Evolutionary conservation across 768 basidiomycete species (phyloP), one percentile per base, ranked within the genome.

Genomic region (Amanita muscaria): DNA sequence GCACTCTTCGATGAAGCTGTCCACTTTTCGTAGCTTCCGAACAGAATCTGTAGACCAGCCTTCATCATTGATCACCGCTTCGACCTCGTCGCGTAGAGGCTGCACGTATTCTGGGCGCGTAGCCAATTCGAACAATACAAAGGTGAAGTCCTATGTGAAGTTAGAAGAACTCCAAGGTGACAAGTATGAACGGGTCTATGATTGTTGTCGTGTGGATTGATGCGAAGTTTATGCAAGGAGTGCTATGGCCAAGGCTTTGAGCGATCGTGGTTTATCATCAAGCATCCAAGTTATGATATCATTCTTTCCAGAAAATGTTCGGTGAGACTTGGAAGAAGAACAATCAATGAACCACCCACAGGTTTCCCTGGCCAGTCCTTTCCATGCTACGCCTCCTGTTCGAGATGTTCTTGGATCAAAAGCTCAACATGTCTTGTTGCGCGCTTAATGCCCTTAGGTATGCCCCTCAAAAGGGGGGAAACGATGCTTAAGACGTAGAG

Each of bases 201-300:
- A 62, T 62, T 1, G 67, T 57, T 0, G 67, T 64, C 0, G 72
- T 74, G 47, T 73, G 69, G 18, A 64, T 65, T 3, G 68, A 60
- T 1, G 63, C 68, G 36, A 73, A 69, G 51, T 70, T 69, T 22
- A 69, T 49, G 5, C 59, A 44, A 8, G 59, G 0, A 51, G 49
- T 1, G 61, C 59, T 4, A 72, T 50, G 21, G 64, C 59, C 19
- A 53, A 43, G 1, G 58, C 47, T 5, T 49, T 58, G 16, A 52
- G 49, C 29, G 61, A 57, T 3, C 58, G 59, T 8, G 55, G 50
- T 0, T 69, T 68, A 7, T 53, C 58, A 33, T 70, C 70, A 27
- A 75, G 58, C 10, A 74, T 55, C 72, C 72, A 77, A n/a, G 64
- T 60, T 0, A 76, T 58, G 18, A 75, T 47, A 46, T 75, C 73